Base-by-base conservation (phyloP, 2,329 filamentous ascomycete genomes). In the Aspergillus carbonarius region DNA sequence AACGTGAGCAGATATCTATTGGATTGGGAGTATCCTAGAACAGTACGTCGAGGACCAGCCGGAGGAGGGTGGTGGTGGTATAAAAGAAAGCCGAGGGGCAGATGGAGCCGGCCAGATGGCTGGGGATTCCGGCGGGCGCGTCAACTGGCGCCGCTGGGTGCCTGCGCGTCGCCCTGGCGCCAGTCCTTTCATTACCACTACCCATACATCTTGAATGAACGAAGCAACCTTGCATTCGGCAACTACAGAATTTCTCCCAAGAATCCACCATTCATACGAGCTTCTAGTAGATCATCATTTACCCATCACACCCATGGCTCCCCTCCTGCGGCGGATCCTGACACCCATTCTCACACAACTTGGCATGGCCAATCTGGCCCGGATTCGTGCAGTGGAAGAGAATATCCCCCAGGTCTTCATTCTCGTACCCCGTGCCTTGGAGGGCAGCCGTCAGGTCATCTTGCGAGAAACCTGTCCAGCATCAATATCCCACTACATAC, bases 331-430 rank as follows among this genome's bases (percentile, higher is more conserved):
- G 58, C 7, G 67, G 59, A 46, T 66, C 60, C 58, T 61, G 59
- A 64, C 71, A 74, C 34, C 70, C 71, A 42, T 60, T 67, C 6
- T 42, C 18, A 61, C 72, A 74, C 2, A 72, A 55, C 66, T 73
- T 71, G 1, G 70, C 62, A 52, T 73, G 70, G 1, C 72, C 72
- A 18, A 74, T 66, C 20, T 62, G 60, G 0, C 72, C 72, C 1
- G 72, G 72, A 46, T 74, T 74, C 58, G 61, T 74, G 63, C 72
- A 74, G 47, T 74, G 72, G 54, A 71, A 73, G 2, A 74, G 64
- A n/a, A 74, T 56, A 18, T 71, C 68, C 25, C 68, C 63, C 13
- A 73, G 6, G 12, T 67, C 62, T 35, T 68, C 63, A 1, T 66
- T 65, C 54, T 69, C 69, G 13, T 68, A 58, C 17, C 68, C 70